A percentile compares a stretch with the other conserved stretches of the same genome.
phyloP scores from a whole-genome alignment of 768 basidiomycete genomes.

The Auriculariales sp. region DNA sequence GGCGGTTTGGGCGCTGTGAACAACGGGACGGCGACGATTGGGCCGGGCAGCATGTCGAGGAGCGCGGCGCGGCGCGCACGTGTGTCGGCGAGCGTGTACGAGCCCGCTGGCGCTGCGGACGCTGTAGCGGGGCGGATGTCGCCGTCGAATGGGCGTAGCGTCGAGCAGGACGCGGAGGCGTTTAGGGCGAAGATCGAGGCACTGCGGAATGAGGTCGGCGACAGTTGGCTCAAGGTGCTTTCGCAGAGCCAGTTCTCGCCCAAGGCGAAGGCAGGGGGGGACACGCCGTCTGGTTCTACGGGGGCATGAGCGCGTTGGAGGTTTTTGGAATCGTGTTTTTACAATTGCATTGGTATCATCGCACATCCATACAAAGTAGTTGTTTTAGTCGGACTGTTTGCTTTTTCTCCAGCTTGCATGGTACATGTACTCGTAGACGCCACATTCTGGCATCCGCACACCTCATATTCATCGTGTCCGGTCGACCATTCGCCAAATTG shows the following conservation, averaged over 20 bases:
- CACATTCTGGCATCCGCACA: too few relatives aligned
- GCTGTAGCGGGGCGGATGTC: conserved; percentile 13
- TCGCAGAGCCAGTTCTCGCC: conserved; percentile 37
- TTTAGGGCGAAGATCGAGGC: conserved; percentile 71
- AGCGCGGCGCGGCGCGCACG: conserved; percentile 35
- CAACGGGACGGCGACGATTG: conserved; percentile 6
- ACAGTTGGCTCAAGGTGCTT: conserved; percentile 77
- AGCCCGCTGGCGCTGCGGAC: conserved; percentile 25
- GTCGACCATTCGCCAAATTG: too few relatives aligned
- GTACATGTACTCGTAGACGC: too few relatives aligned
- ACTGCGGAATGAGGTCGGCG: conserved; percentile 76
- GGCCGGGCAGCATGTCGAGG: conserved; percentile 20
- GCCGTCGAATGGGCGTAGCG: too few relatives aligned
- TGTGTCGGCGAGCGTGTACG: conserved; percentile 48
- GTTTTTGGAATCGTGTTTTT: too few relatives aligned
- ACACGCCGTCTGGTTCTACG: neutral
- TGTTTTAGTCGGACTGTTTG: too few relatives aligned
- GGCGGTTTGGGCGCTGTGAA: too few relatives aligned
- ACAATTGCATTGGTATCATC: too few relatives aligned
- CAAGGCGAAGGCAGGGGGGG: neutral
- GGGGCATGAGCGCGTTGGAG: too few relatives aligned
- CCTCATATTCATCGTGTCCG: too few relatives aligned
- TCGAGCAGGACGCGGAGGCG: conserved; percentile 41
- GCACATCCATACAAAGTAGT: too few relatives aligned
- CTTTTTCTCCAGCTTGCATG: too few relatives aligned